Percentiles rank a stretch among this genome's conserved stretches.
These are phyloP conservation scores for Coelastrella sp. DNA, from an alignment of 139 green algal genomes.

Conservation along the genomic window DNA sequence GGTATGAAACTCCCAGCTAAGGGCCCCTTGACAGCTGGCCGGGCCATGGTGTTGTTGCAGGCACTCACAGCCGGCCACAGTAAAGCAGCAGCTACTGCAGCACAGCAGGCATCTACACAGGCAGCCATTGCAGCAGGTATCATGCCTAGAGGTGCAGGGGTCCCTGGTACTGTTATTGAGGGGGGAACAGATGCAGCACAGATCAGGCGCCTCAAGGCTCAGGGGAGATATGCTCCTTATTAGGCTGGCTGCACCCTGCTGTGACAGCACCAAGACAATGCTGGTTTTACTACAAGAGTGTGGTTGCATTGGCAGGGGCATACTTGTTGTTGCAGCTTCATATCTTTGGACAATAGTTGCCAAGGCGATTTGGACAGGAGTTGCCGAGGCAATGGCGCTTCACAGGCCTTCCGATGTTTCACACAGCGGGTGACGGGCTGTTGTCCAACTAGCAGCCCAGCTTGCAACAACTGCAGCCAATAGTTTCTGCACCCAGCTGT, in stretches of 20 bases:
- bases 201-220: constrained; percentile 27
- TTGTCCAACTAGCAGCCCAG: no score
- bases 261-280: neutral
- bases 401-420: no score
- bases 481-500: no score
- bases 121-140: constrained; percentile 31
- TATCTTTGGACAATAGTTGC: no score
- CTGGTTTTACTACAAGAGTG: no score
- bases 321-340: no score
- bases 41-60: constrained; percentile 29
- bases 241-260: neutral
- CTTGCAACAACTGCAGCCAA: no score
- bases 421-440: no score
- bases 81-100: constrained; percentile 30
- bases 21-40: constrained; percentile 19
- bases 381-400: no score
- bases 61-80: constrained; percentile 5
- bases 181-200: constrained; percentile 12
- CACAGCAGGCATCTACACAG: neutral
- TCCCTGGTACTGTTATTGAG: neutral
- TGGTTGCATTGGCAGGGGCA: neutral
- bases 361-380: no score
- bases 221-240: constrained; percentile 23
- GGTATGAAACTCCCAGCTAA: constrained; percentile 21
- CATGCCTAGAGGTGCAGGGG: constrained; percentile 5